phyloP scores from a whole-genome alignment of 257 asterid genomes.

The Thymus mandschuricus region DNA sequence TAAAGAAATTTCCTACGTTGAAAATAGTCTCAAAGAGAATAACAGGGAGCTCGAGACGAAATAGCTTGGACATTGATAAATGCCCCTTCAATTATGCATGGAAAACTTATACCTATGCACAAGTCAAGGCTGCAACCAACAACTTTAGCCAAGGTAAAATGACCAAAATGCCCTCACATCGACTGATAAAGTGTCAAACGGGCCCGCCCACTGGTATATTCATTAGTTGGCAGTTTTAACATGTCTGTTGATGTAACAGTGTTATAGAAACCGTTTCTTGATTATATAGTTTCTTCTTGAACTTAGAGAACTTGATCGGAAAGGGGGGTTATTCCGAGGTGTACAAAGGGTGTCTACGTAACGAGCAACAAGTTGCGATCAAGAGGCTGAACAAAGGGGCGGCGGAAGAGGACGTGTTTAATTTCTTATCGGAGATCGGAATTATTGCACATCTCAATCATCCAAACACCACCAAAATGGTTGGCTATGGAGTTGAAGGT shows the following conservation, averaged over 20 bases:
- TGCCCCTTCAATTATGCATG: constrained; percentile 42
- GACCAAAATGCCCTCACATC: not conserved
- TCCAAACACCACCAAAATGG: constrained; percentile 72
- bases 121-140: constrained; percentile 55
- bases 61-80: constrained; percentile 16
- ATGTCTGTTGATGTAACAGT: no score
- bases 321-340: constrained; percentile 75
- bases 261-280: no score
- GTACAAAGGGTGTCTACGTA: constrained; percentile 59
- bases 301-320: constrained; percentile 65
- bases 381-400: constrained; percentile 60
- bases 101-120: constrained; percentile 57
- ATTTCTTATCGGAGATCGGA: constrained; percentile 67
- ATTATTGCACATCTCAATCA: constrained; percentile 73
- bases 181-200: no score
- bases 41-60: constrained; percentile 37
- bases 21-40: constrained; percentile 42
- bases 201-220: no score
- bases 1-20: constrained; percentile 40
- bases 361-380: constrained; percentile 64
- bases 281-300: not conserved
- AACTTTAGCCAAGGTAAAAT: constrained; percentile 58
- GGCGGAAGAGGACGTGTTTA: constrained; percentile 45
- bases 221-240: no score
- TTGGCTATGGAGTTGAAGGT: constrained; percentile 81